phyloP scores from a whole-genome alignment of 352 stramenopile species.

The Thalassiosira livingstoniorum region DNA sequence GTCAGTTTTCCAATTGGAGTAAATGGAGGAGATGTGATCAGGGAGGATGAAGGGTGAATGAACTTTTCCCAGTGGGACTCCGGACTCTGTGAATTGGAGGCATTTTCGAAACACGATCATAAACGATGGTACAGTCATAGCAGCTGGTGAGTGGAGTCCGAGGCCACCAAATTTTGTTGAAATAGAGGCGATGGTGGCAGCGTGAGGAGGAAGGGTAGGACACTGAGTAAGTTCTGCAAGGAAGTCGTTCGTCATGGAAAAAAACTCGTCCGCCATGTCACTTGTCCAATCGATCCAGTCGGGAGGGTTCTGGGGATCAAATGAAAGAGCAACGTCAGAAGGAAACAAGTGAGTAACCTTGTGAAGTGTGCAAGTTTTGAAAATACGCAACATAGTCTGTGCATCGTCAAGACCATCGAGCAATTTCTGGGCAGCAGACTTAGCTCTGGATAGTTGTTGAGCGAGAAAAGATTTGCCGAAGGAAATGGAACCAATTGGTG shows the following conservation, averaged over 20 bases:
- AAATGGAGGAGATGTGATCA: no score
- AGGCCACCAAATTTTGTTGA: not conserved
- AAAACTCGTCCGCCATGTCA: not conserved
- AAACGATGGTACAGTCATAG: no score
- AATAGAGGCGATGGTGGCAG: not conserved
- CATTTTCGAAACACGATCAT: no score
- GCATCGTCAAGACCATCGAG: not conserved
- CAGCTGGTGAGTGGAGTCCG: no score
- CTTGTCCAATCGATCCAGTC: not conserved
- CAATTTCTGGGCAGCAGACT: not conserved
- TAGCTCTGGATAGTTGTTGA: not conserved
- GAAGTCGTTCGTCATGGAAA: not conserved
- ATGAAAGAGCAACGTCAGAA: not conserved
- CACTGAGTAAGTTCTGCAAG: not conserved
- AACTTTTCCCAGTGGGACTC: no score
- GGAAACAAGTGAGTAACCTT: not conserved
- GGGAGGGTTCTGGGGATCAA: not conserved
- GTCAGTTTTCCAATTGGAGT: not conserved
- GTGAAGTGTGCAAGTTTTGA: not conserved
- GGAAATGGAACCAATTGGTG: not conserved
- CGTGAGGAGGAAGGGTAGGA: not conserved
- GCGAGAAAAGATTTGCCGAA: no score
- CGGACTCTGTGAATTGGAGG: no score
- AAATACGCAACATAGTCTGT: not conserved
- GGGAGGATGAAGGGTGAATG: no score